Percentiles rank a stretch among this genome's conserved stretches.
These are phyloP conservation scores for Cyberlindnera sargentensis DNA, from an alignment of 805 yeast species.

Conservation along the genomic window DNA sequence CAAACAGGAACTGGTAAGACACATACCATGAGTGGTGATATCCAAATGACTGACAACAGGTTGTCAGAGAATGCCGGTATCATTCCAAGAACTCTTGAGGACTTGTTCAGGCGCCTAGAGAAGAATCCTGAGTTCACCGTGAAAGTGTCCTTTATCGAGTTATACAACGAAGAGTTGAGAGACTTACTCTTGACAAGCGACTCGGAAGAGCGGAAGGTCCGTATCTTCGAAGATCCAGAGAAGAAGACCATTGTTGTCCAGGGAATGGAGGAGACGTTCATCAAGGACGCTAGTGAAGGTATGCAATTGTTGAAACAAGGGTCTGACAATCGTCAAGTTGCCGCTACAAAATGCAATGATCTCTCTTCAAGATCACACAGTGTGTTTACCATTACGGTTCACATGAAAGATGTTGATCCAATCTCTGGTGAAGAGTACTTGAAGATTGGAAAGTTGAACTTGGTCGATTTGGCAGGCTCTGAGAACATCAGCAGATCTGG, in stretches of 20 bases:
- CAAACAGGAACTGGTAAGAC: constrained; percentile 89
- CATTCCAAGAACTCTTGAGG: constrained; percentile 51
- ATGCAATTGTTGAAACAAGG: constrained; percentile 48
- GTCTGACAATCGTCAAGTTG: constrained; percentile 58
- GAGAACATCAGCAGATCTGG: constrained; percentile 83
- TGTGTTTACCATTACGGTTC: constrained; percentile 62
- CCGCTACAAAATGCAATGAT: constrained; percentile 73
- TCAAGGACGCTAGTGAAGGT: constrained; percentile 45
- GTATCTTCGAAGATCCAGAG: constrained; percentile 42
- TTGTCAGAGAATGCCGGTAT: constrained; percentile 48
- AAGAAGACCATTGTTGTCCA: constrained; percentile 43
- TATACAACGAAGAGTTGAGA: constrained; percentile 73
- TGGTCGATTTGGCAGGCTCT: constrained; percentile 93
- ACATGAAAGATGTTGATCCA: constrained; percentile 42
- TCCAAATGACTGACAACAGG: constrained; percentile 33
- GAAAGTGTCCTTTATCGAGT: constrained; percentile 67
- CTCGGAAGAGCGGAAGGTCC: constrained; percentile 38
- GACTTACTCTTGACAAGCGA: constrained; percentile 45
- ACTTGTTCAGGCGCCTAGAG: constrained; percentile 45
- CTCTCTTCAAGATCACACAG: constrained; percentile 76
- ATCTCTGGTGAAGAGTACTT: constrained; percentile 42
- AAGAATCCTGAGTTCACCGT: constrained; percentile 48
- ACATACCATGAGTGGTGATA: constrained; percentile 65
- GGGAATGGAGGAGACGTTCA: constrained; percentile 50
- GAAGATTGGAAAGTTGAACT: constrained; percentile 60